Percentiles rank a stretch among this genome's conserved stretches.
phyloP scores from a whole-genome alignment of 495 filamentous ascomycete species.

The Xylaria acuta region DNA sequence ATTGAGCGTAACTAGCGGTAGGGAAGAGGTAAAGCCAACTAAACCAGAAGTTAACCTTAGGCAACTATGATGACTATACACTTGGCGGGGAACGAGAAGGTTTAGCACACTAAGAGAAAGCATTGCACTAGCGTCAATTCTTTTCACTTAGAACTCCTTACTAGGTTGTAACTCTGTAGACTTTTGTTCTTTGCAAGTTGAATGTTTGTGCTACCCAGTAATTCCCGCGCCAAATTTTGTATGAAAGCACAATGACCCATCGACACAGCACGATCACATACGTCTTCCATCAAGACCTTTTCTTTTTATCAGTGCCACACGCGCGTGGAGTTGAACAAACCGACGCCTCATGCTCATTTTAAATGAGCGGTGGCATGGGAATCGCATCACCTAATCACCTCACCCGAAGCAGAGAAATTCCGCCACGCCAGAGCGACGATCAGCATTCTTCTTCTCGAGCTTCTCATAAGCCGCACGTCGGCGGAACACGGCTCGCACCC shows the following conservation, averaged over 20 bases:
- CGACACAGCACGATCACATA: background rate
- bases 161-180: too few species aligned
- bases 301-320: background rate
- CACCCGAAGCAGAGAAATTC: constrained; percentile 33
- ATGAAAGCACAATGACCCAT: background rate
- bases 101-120: background rate
- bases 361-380: background rate
- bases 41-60: too few species aligned
- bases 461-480: constrained; percentile 25
- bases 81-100: background rate
- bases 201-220: background rate
- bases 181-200: background rate
- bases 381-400: constrained; percentile 13
- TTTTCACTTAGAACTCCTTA: background rate
- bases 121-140: background rate
- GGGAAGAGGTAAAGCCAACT: too few species aligned
- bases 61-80: background rate
- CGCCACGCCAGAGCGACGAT: background rate
- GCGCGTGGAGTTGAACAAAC: background rate
- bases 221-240: background rate
- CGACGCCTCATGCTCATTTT: background rate
- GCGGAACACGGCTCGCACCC: constrained; percentile 26
- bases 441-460: background rate
- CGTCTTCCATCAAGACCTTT: background rate
- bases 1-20: too few species aligned